Percentiles rank a stretch among this genome's conserved stretches.
These are phyloP conservation scores for Taiozyma sp. DNA, from an alignment of 1,139 yeast genomes.

Conservation along the genomic window DNA sequence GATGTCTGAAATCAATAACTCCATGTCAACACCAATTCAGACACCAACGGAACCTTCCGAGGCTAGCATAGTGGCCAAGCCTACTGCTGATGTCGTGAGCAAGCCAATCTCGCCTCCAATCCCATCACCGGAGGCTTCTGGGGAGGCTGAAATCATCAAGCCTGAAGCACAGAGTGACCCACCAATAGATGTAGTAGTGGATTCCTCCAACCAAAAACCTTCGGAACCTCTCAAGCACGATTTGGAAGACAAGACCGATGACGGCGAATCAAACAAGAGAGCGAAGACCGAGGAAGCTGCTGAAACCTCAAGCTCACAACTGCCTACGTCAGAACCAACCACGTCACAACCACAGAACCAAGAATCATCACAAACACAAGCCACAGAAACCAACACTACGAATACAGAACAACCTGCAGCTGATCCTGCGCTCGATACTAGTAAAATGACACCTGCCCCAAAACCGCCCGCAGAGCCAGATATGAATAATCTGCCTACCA, in stretches of 20 bases:
- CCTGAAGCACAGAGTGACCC: constrained; percentile 6
- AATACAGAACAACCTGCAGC: not conserved
- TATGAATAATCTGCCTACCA: constrained; percentile 55
- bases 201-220: not conserved
- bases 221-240: constrained; percentile 6
- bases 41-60: constrained; percentile 6
- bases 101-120: constrained; percentile 9
- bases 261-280: constrained; percentile 4
- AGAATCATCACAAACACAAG: constrained; percentile 2
- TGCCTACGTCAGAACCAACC: not conserved
- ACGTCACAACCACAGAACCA: not conserved
- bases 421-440: constrained; percentile 2
- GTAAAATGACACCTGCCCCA: constrained; percentile 53
- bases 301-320: not conserved
- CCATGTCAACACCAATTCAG: constrained; percentile 11
- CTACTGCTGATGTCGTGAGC: not conserved
- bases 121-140: constrained; percentile 7
- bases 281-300: constrained; percentile 5
- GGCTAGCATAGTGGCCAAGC: not conserved
- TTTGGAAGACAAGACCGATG: constrained; percentile 6
- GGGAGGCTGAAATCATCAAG: constrained; percentile 8
- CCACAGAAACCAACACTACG: constrained; percentile 1
- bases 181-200: constrained; percentile 1
- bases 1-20: constrained; percentile 7
- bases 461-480: constrained; percentile 69